Base-by-base conservation (phyloP, 768 basidiomycete species). In the Gymnopilus dilepis region DNA sequence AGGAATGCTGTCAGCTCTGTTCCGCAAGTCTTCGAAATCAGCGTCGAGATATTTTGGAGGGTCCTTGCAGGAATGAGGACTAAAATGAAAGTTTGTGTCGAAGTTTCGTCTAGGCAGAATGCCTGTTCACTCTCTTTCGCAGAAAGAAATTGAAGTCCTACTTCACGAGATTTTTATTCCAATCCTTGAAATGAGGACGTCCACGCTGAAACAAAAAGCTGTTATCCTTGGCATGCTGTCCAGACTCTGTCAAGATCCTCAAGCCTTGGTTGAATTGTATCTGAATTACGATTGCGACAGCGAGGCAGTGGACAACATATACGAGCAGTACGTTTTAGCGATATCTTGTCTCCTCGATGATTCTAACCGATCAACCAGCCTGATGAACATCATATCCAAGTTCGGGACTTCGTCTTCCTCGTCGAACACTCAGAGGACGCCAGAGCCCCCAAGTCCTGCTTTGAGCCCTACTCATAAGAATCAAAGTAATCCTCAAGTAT, bases 61-160 rank as follows among this genome's bases (percentile, higher is more conserved):
- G 91, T 97, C 51, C 74, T 99, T n/a, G 87, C 91, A 43, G 92
- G 94, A 11, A 89, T 99, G 87, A 86, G 97, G 28, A 94, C 93
- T 17, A 97, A 94, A 78, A 85, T 99, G 67, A 99, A 99, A 89
- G 95, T 94, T 66, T 40, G 77, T 68, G 50, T 47, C 60, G 41
- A 38, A 40, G 17, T 42, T 30, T 53, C 57, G 67, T 31, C 8
- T 12, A 24, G 15, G n/a, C 9, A 24, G 7, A 24, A 71, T 57
- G 1, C 21, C 24, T 60, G 28, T 48, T 58, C 38, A 60, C 50
- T 50, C 15, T 54, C 48, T 54, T 22, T 22, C 68, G 45, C 72
- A 98, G 97, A 97, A 98, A 91, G 97, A 99, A 75, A 98, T 99
- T 59, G 97, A 98, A 74, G 95, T 99, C 37, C 82, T 99, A n/a